Evolutionary conservation across 2,329 filamentous ascomycete species (phyloP).

Genomic region (Fusarium sarcochroum): DNA sequence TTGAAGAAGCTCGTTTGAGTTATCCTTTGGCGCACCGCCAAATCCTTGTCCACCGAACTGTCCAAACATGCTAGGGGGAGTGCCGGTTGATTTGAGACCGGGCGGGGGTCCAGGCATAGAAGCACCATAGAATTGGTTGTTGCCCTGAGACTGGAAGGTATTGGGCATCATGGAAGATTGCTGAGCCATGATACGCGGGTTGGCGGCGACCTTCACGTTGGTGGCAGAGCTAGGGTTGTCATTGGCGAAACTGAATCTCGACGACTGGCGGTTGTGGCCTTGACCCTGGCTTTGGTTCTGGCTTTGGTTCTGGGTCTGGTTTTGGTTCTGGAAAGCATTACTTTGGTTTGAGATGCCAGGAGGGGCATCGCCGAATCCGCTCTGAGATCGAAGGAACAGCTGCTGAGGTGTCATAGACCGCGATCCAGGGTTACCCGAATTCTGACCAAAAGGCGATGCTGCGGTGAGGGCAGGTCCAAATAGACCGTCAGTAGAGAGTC

Average conservation of each 20-base stretch:
- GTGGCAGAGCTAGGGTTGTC: constrained; percentile 69
- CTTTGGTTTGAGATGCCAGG: constrained; percentile 66
- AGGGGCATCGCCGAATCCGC: constrained; percentile 71
- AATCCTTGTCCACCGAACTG: constrained; percentile 86
- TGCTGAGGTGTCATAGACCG: constrained; percentile 87
- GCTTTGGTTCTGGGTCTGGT: constrained; percentile 61
- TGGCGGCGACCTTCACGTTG: constrained; percentile 82
- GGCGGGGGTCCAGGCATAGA: constrained; percentile 94
- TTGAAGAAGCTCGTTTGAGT: constrained; percentile 76
- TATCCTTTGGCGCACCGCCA: constrained; percentile 77
- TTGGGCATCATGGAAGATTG: constrained; percentile 89
- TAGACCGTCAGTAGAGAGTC: constrained; percentile 66
- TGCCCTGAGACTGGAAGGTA: constrained; percentile 70
- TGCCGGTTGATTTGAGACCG: constrained; percentile 93
- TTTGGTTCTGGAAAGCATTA: constrained; percentile 61
- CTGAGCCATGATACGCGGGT: constrained; percentile 85
- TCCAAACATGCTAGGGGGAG: constrained; percentile 94
- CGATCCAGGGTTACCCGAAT: constrained; percentile 67
- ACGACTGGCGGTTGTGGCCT: constrained; percentile 85
- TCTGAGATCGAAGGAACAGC: constrained; percentile 75
- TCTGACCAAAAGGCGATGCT: constrained; percentile 62
- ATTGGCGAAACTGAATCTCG: constrained; percentile 89
- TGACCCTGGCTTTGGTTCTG: constrained; percentile 61
- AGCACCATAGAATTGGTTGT: constrained; percentile 82
- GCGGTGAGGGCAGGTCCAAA: constrained; percentile 67